phyloP scores from a whole-genome alignment of 2,329 filamentous ascomycete genomes.

The Talaromyces sp. region DNA sequence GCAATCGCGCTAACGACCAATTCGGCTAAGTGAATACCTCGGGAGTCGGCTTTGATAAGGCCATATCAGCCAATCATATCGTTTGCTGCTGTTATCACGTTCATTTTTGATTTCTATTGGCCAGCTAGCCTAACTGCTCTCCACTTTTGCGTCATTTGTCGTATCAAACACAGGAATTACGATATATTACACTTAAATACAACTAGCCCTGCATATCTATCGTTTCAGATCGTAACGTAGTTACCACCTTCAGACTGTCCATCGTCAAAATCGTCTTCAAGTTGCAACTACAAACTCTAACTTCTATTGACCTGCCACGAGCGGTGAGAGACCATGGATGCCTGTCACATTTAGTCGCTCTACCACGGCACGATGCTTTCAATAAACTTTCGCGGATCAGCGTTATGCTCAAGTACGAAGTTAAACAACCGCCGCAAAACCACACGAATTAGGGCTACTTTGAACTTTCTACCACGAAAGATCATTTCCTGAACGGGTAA shows the following conservation, averaged over 20 bases:
- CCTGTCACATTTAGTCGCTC: background rate
- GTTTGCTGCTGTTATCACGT: background rate
- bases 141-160: background rate
- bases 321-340: background rate
- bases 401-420: no score
- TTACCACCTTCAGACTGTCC: background rate
- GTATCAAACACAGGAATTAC: background rate
- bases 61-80: background rate
- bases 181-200: background rate
- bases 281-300: background rate
- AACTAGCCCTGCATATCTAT: background rate
- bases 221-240: background rate
- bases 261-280: background rate
- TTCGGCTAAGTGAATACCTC: background rate
- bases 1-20: background rate
- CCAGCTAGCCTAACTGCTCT: background rate
- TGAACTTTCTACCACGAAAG: no score
- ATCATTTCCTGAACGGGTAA: no score
- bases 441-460: background rate
- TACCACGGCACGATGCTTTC: background rate
- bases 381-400: background rate
- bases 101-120: background rate
- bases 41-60: background rate
- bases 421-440: background rate
- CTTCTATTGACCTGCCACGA: background rate